Percentiles rank a stretch among this genome's conserved stretches.
phyloP scores from a whole-genome alignment of 768 basidiomycete species.

The Termitomyces sp. region DNA sequence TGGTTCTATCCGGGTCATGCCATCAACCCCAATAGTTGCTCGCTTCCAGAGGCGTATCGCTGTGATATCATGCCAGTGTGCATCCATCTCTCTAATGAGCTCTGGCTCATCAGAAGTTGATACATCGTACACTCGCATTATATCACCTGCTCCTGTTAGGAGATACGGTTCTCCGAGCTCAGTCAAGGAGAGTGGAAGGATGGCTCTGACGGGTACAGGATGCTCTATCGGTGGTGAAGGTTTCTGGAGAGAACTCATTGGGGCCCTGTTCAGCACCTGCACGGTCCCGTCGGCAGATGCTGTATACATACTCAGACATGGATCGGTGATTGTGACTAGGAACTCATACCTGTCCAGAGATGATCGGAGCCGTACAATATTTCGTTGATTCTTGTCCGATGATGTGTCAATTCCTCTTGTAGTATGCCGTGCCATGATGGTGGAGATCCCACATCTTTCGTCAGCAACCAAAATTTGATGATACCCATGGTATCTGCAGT shows the following conservation, averaged over 20 bases:
- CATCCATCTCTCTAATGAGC: slow-evolving; percentile 70
- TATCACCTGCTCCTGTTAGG: slow-evolving; percentile 80
- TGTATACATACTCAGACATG: slow-evolving; percentile 23
- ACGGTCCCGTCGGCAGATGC: slow-evolving; percentile 89
- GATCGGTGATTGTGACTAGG: neutral
- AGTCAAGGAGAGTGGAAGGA: slow-evolving; percentile 65
- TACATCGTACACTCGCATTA: slow-evolving; percentile 76
- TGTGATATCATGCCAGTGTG: slow-evolving; percentile 88
- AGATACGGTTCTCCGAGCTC: slow-evolving; percentile 67
- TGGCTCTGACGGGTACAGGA: slow-evolving; percentile 59
- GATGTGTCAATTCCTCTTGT: slow-evolving; percentile 55
- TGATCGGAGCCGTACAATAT: slow-evolving; percentile 59
- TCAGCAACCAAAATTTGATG: slow-evolving; percentile 75
- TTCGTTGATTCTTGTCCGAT: slow-evolving; percentile 82
- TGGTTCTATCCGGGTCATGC: slow-evolving; percentile 51
- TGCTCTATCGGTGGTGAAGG: slow-evolving; percentile 51
- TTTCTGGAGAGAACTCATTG: slow-evolving; percentile 22
- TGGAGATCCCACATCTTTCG: slow-evolving; percentile 29
- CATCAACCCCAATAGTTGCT: slow-evolving; percentile 35
- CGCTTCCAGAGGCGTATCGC: slow-evolving; percentile 71
- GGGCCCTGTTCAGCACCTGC: slow-evolving; percentile 48
- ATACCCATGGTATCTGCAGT: slow-evolving; percentile 92
- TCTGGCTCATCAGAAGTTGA: slow-evolving; percentile 64
- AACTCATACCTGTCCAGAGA: slow-evolving; percentile 79
- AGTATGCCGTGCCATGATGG: slow-evolving; percentile 48